Evolutionary conservation across 2,329 filamentous ascomycete species (phyloP).

Genomic region (Incumbomyces lentus): DNA sequence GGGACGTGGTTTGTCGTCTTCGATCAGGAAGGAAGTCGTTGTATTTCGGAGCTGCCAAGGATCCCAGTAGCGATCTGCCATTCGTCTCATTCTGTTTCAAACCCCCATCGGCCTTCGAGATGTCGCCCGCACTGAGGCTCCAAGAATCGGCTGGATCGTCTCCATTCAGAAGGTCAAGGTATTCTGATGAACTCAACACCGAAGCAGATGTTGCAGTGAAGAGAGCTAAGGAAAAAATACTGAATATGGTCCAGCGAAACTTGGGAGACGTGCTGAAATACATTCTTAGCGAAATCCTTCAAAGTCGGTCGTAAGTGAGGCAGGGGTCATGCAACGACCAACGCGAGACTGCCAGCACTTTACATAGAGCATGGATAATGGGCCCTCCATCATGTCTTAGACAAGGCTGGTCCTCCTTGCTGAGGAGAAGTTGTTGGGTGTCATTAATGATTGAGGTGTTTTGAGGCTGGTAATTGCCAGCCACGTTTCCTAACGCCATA

Average conservation of each 20-base stretch:
- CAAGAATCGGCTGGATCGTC: neutral
- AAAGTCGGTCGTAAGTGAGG: neutral
- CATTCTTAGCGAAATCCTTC: neutral
- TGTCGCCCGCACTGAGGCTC: constrained; percentile 1
- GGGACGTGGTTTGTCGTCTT: constrained; percentile 1
- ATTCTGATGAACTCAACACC: constrained; percentile 2
- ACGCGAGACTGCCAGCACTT: neutral
- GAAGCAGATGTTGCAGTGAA: constrained; percentile 1
- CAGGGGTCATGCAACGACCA: neutral
- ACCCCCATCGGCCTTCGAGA: neutral
- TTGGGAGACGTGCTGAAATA: neutral
- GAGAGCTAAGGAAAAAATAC: neutral
- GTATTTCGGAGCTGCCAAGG: constrained; percentile 13
- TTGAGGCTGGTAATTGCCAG: no score
- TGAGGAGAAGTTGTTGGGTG: no score
- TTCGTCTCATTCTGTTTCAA: constrained; percentile 13
- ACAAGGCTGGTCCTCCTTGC: neutral
- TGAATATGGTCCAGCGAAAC: neutral
- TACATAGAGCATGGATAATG: neutral
- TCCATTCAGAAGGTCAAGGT: constrained; percentile 3
- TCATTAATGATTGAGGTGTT: no score
- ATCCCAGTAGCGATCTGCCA: constrained; percentile 13
- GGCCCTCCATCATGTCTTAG: neutral
- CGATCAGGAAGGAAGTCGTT: constrained; percentile 9
- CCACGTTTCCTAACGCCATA: no score